These are phyloP conservation scores for Leptodermis oblonga DNA, from an alignment of 257 asterid genomes.

Conservation along the genomic window DNA sequence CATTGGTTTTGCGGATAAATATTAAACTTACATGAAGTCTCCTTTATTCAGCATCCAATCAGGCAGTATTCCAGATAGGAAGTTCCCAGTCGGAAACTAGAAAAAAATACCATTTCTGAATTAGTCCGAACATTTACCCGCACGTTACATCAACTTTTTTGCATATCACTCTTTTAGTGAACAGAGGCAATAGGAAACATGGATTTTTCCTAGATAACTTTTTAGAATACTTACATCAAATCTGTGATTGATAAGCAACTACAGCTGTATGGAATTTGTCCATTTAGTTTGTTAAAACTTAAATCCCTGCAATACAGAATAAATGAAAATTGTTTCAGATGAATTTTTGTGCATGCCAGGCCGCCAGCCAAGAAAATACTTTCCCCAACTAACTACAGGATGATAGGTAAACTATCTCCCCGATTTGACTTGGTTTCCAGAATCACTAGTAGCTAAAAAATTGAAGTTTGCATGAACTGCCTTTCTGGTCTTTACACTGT, in stretches of 20 bases:
- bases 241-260: constrained; percentile 19
- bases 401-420: too few species aligned
- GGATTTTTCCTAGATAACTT: background rate
- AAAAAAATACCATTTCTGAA: background rate
- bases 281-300: constrained; percentile 64
- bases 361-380: too few species aligned
- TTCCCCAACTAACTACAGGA: too few species aligned
- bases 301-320: constrained; percentile 47
- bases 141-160: too few species aligned
- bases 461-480: too few species aligned
- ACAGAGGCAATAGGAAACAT: background rate
- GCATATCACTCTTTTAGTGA: too few species aligned
- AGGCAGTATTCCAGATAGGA: constrained; percentile 14
- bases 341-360: background rate
- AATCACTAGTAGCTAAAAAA: too few species aligned
- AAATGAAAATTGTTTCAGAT: background rate
- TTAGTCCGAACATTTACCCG: background rate
- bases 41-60: constrained; percentile 7
- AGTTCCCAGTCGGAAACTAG: constrained; percentile 15
- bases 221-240: constrained; percentile 40
- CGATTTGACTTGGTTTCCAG: too few species aligned
- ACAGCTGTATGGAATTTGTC: constrained; percentile 48
- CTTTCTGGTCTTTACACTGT: too few species aligned
- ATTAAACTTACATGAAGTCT: background rate
- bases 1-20: background rate